phyloP scores from a whole-genome alignment of 108 stramenopile species.

The Cyclostephanos tholiformis region DNA sequence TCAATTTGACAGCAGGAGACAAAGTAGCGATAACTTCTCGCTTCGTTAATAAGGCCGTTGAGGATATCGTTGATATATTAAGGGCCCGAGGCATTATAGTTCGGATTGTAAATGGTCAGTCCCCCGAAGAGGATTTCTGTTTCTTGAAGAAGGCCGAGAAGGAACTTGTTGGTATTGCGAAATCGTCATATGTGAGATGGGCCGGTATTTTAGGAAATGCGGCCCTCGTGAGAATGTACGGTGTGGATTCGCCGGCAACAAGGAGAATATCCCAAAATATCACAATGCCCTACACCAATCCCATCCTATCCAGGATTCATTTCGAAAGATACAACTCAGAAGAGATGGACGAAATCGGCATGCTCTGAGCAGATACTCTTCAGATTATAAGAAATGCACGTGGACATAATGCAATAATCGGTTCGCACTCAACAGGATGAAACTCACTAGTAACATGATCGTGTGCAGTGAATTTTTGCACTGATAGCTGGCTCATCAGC shows the following conservation, averaged over 20 bases:
- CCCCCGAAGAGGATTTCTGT: constrained; percentile 68
- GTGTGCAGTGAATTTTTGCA: too few species aligned
- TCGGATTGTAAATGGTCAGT: constrained; percentile 37
- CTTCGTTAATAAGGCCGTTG: constrained; percentile 13
- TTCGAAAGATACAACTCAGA: neutral
- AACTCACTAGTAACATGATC: too few species aligned
- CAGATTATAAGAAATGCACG: too few species aligned
- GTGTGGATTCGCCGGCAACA: constrained; percentile 35
- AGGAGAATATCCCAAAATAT: neutral
- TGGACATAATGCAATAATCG: too few species aligned
- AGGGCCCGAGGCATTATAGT: constrained; percentile 46
- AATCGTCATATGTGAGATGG: constrained; percentile 56
- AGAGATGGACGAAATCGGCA: constrained; percentile 7
- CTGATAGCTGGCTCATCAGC: too few species aligned
- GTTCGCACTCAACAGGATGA: too few species aligned
- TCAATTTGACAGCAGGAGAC: constrained; percentile 45
- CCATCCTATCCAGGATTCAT: neutral
- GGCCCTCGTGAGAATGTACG: constrained; percentile 32
- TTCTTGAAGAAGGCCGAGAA: constrained; percentile 54
- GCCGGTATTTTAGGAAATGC: constrained; percentile 58
- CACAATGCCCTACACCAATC: neutral
- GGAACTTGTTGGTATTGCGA: constrained; percentile 48
- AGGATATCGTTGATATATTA: constrained; percentile 42
- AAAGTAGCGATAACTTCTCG: constrained; percentile 53
- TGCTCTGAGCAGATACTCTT: neutral